A percentile compares a stretch with the other conserved stretches of the same genome.
phyloP scores from a whole-genome alignment of 306 rosid species.

The Lagenaria siceraria region DNA sequence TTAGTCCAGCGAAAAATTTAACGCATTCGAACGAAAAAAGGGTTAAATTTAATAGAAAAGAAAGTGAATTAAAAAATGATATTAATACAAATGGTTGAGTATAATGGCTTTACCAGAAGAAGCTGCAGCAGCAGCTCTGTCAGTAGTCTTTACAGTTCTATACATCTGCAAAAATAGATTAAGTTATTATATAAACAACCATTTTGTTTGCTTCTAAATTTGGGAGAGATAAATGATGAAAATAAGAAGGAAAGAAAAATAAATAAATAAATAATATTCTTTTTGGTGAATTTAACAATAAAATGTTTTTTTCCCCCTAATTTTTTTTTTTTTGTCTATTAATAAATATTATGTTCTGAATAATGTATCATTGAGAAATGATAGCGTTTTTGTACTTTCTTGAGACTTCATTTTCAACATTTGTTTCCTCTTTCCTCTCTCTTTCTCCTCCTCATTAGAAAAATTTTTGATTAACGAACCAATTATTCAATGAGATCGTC shows the following conservation, averaged over 20 bases:
- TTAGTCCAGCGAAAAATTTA: not conserved
- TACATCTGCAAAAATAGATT: constrained; percentile 55
- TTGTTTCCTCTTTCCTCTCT: not conserved
- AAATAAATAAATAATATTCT: too few species aligned
- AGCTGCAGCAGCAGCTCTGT: constrained; percentile 53
- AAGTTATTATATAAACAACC: not conserved
- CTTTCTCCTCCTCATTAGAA: not conserved
- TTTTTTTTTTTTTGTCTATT: not conserved
- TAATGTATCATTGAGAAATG: constrained; percentile 87
- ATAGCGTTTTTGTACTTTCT: constrained; percentile 59
- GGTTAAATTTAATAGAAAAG: not conserved
- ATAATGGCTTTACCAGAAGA: constrained; percentile 47
- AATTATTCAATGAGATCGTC: too few species aligned
- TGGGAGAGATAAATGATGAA: too few species aligned
- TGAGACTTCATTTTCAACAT: constrained; percentile 6
- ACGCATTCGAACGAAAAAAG: too few species aligned
- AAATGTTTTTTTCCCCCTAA: not conserved
- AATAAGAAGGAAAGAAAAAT: too few species aligned
- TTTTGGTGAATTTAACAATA: too few species aligned
- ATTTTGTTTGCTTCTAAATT: not conserved
- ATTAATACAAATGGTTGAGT: not conserved
- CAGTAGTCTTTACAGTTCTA: constrained; percentile 92
- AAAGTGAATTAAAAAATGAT: not conserved
- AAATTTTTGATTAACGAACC: accelerated
- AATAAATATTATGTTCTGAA: constrained; percentile 9